Evolutionary conservation across 164 flowering plant genomes (phyloP), one percentile per base, ranked within the genome.

Genomic region (Magnolia officinalis): DNA sequence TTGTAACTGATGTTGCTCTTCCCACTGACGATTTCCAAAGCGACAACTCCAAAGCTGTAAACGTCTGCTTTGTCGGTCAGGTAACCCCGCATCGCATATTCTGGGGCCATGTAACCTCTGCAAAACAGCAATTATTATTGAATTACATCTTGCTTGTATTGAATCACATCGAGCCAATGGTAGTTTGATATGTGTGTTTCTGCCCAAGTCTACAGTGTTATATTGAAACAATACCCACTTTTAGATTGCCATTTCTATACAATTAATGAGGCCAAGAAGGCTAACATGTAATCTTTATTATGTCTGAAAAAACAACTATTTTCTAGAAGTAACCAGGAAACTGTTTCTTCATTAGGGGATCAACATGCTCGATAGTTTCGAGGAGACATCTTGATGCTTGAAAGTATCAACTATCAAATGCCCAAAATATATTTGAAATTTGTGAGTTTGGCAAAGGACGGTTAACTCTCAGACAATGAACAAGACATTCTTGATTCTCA

Each of bases 41-140:
- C 82, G 6, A 90, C 88, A 52, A 88, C n/a, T 8, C 91, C 93
- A 52, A 84, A 90, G 67, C 93, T 90, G 78, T 90, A 90, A 31
- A 90, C 89, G 74, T 90, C 91, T 50, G 88, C 91, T 76, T 90
- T 88, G 71, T 84, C 76, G 0, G 91, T 87, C 64, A 90, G 65
- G 68, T 86, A 80, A 49, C 93, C 93, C 72, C 90, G 71, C 71
- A 86, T 24, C 50, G 93, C 93, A 83, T 88, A 90, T 72, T 90
- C 90, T 6, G 91, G 93, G 1, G 93, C 93, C 88, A 90, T 89
- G 63, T 90, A 90, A 78, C 92, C 91, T 9, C 91, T 90, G 86
- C 58, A 80, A 67, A 58, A 61, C 50, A 20, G 71, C 24, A 18
- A 67, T 67, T 67, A 11, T 26, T 31, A 67, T 67, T 8, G 50